Evolutionary conservation across 2,329 filamentous ascomycete genomes (phyloP), one percentile per base, ranked within the genome.

Genomic region (Rhinocladiella mackenziei): DNA sequence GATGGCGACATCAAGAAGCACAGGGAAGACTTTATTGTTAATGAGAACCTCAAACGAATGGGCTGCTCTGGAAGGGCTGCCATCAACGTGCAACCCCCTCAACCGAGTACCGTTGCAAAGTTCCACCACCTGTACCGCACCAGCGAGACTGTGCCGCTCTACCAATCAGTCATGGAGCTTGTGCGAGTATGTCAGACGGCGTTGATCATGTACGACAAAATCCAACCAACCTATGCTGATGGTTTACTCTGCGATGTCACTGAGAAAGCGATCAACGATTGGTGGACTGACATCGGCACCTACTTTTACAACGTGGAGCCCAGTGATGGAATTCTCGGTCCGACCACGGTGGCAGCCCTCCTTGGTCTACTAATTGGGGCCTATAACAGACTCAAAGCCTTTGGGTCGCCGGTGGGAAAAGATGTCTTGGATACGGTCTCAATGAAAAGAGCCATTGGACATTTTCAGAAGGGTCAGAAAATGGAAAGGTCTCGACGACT

Each of bases 261-360:
- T 0, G 92, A 98, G 63, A 83, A 77, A 50, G 88, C 89, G 1
- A 81, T 97, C 57, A 84, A 83, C 50, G 86, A 96, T 63, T 98
- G 92, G 92, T 97, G 92, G 92, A 83, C 86, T 1, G 87, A 95
- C 58, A 84, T 96, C 48, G 92, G 92, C 1, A 83, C 83, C 0
- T 91, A 97, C 55, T 83, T 92, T 59, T 96, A 91, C 70, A 94
- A 91, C 43, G 79, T 89, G 23, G 92, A 97, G 64, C 91, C 92
- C 1, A 85, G 84, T 7, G 92, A 98, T 66, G 91, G 91, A 9
- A 89, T 94, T 15, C 70, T 98, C 2, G 92, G 92, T 0, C 89
- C 92, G 2, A 94, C 87, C 0, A 96, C 89, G 0, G 89, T 97
- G 5, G 81, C 89, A 15, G 91, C 86, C 2, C 67, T 98, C 14